phyloP scores from a whole-genome alignment of 495 filamentous ascomycete species.

The Immersiella caudata region DNA sequence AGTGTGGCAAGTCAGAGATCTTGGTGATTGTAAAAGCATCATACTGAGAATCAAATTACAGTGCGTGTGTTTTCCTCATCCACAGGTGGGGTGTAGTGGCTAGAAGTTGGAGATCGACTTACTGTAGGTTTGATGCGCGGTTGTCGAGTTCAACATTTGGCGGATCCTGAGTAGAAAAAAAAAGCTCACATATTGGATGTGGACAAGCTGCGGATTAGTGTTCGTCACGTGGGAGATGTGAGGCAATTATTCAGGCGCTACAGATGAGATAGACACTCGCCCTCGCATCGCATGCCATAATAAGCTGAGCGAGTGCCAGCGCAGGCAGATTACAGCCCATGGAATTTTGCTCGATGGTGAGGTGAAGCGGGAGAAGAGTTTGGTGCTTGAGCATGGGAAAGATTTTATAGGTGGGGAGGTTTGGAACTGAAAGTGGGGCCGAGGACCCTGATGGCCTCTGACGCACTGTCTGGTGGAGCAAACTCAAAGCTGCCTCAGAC shows the following conservation, averaged over 20 bases:
- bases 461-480: not conserved
- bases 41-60: constrained; percentile 28
- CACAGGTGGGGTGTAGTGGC: constrained; percentile 19
- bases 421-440: not conserved
- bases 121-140: constrained; percentile 16
- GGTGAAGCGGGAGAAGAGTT: not conserved
- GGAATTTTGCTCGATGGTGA: not conserved
- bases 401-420: not conserved
- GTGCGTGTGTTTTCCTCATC: constrained; percentile 55
- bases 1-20: constrained; percentile 55
- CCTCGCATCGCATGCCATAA: not conserved
- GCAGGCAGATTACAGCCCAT: not conserved
- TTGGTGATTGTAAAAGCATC: constrained; percentile 59
- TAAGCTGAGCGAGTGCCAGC: not conserved
- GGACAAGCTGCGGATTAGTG: not conserved
- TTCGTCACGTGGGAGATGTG: constrained; percentile 1
- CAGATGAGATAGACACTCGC: constrained; percentile 7
- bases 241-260: not conserved
- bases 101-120: constrained; percentile 17
- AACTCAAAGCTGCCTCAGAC: not conserved
- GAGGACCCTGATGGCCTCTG: constrained; percentile 3
- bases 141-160: not conserved
- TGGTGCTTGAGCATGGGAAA: not conserved
- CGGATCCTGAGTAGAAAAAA: constrained; percentile 12
- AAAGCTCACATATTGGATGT: constrained; percentile 7